Base-by-base conservation (phyloP, 163 green algal genomes). In the Scenedesmus sp. region DNA sequence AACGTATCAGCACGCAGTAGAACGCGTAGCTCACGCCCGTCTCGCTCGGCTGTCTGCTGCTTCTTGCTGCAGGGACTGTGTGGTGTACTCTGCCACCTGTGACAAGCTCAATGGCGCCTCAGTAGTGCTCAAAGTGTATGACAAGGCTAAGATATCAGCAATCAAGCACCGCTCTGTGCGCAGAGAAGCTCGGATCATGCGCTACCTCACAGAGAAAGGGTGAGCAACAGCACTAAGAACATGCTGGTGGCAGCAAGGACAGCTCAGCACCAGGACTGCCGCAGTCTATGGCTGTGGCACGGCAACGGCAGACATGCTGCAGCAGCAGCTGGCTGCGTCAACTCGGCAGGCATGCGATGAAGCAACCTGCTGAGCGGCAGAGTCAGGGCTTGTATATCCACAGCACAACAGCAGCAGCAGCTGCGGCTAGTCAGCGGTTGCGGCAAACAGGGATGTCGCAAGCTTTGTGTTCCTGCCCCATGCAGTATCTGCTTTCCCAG, bases 161-260 rank as follows among this genome's bases (percentile, higher is more conserved):
- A 95, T 95, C 70, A 98, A 98, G 91, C 92, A 96, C 34, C 92
- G 96, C 1, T 94, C 94, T 54, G 95, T 98, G 81, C 96, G 96
- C 82, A 88, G 96, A 6, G 96, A 98, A 67, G 95, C 97, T 18
- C 93, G 95, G 5, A 98, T 98, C 95, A 97, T 98, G 96, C 89
- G 94, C 15, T 97, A 91, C 88, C 94, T 98, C 57, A 92, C 87
- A 34, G 79, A 92, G 34, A 95, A 96, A 70, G 86, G 91, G 96
- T 96, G 90, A 73, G 90, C 73, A 54, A 66, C 66, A 52, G 55
- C 20, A 1, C 55, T 9, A 1, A 46, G 34, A 46, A 57, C 10
- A 15, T 34, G 34, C 10, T 23, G 1, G 70, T 34, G 1, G 77
- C 77, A 62, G 55, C 81, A 86, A 54, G 7, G 6, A 52, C 23